Conservation (phyloP, 495 filamentous ascomycete species). For the Poronia punctata region DNA sequence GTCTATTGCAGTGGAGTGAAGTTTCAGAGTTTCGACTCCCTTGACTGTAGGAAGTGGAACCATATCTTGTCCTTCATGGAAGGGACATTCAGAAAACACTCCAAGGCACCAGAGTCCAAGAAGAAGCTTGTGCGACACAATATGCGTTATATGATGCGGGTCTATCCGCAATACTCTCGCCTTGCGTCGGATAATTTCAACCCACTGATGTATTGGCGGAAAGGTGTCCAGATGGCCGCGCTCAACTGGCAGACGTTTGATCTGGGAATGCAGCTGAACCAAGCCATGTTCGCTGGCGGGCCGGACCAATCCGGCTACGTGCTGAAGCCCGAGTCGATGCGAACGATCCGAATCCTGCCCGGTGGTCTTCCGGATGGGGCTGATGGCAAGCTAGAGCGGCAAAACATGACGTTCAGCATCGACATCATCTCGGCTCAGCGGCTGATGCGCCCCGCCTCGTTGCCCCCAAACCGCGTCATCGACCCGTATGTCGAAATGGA, state of each 20-base stretch:
- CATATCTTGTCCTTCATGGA: slow-evolving; percentile 94
- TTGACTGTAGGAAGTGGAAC: slow-evolving; percentile 77
- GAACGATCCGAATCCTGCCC: slow-evolving; percentile 47
- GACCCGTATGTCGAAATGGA: slow-evolving; percentile 94
- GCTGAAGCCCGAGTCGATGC: slow-evolving; percentile 80
- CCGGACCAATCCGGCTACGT: slow-evolving; percentile 85
- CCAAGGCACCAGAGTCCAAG: slow-evolving; percentile 63
- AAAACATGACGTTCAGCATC: slow-evolving; percentile 74
- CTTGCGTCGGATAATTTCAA: slow-evolving; percentile 87
- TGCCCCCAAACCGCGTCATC: slow-evolving; percentile 63
- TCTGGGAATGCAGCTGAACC: slow-evolving; percentile 87
- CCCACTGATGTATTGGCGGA: slow-evolving; percentile 84
- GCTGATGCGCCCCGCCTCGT: slow-evolving; percentile 69
- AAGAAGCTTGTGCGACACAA: slow-evolving; percentile 79
- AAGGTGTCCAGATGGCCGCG: slow-evolving; percentile 92
- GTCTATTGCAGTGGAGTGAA: slow-evolving; percentile 87
- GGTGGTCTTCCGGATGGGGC: slow-evolving; percentile 38
- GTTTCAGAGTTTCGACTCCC: slow-evolving; percentile 63
- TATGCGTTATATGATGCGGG: slow-evolving; percentile 81
- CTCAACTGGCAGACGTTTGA: slow-evolving; percentile 99
- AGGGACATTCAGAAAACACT: slow-evolving; percentile 70
- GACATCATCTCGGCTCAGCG: slow-evolving; percentile 92
- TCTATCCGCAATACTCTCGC: slow-evolving; percentile 79
- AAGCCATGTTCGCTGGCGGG: slow-evolving; percentile 96
- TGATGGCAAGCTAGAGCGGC: slow-evolving; percentile 57